Evolutionary conservation across 2,329 filamentous ascomycete species (phyloP).

Genomic region (Orbilia oligospora): DNA sequence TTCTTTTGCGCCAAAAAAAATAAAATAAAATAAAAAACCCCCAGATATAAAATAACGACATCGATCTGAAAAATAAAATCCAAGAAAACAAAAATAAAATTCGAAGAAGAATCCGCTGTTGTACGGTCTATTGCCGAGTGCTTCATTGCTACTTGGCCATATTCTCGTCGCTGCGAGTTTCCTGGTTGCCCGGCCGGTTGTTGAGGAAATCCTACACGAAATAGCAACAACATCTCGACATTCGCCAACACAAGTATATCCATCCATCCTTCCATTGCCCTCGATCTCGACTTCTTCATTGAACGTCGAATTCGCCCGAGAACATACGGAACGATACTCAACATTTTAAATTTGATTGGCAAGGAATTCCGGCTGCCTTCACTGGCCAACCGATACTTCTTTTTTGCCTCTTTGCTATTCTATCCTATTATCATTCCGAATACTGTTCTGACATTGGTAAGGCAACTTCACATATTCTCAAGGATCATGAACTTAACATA

Average conservation of each 20-base stretch:
- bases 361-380: slow-evolving; percentile 49
- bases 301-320: slow-evolving; percentile 54
- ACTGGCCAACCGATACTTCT: slow-evolving; percentile 41
- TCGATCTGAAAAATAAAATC: background rate
- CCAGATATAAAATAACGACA: slow-evolving; percentile 2
- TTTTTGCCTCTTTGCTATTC: slow-evolving; percentile 8
- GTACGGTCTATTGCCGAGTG: slow-evolving; percentile 55
- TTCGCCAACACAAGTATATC: slow-evolving; percentile 18
- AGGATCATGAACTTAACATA: background rate
- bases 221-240: slow-evolving; percentile 29
- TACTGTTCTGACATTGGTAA: slow-evolving; percentile 41
- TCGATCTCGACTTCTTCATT: slow-evolving; percentile 60
- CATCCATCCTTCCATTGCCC: slow-evolving; percentile 1
- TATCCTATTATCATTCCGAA: background rate
- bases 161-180: slow-evolving; percentile 58
- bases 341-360: slow-evolving; percentile 17
- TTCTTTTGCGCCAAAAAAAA: slow-evolving; percentile 1
- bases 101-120: slow-evolving; percentile 29
- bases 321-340: slow-evolving; percentile 21
- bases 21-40: slow-evolving; percentile 1
- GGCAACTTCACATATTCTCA: slow-evolving; percentile 30
- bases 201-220: slow-evolving; percentile 42
- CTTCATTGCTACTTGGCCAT: slow-evolving; percentile 55
- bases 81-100: background rate
- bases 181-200: slow-evolving; percentile 54